Evolutionary conservation across 208 protist species (phyloP).

Genomic region (Wallacemonas sp.): DNA sequence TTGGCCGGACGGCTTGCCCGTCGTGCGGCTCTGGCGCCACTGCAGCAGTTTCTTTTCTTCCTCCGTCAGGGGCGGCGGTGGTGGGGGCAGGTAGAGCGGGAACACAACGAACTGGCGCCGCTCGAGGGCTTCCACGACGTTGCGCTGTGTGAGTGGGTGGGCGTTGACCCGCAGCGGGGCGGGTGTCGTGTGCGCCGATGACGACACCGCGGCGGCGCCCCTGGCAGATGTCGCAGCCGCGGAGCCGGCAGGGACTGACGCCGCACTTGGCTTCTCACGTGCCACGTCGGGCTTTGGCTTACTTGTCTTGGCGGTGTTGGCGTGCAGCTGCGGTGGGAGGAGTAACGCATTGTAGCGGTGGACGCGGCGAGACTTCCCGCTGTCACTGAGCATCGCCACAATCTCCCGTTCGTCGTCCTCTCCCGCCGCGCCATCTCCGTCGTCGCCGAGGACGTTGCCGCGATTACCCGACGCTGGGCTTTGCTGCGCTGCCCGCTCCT

Average conservation of each 20-base stretch:
- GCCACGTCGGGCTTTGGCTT: too few species aligned
- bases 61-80: neutral
- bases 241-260: neutral
- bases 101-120: constrained; percentile 42
- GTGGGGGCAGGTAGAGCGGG: constrained; percentile 34
- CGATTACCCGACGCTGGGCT: neutral
- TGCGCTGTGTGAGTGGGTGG: constrained; percentile 27
- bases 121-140: constrained; percentile 41
- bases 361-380: neutral
- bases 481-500: constrained; percentile 5
- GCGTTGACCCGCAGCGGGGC: neutral
- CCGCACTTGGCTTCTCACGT: neutral
- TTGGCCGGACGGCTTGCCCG: neutral
- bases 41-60: constrained; percentile 5
- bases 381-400: neutral
- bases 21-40: neutral
- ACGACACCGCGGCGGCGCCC: neutral
- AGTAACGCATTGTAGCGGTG: constrained; percentile 2
- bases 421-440: neutral
- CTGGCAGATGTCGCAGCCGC: neutral
- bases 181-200: neutral
- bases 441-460: neutral
- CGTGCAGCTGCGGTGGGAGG: neutral
- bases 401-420: neutral
- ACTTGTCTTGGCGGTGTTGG: neutral